A percentile compares a stretch with the other conserved stretches of the same genome.
Evolutionary conservation across 306 rosid species (phyloP).

Genomic region (Calophaca sinica): DNA sequence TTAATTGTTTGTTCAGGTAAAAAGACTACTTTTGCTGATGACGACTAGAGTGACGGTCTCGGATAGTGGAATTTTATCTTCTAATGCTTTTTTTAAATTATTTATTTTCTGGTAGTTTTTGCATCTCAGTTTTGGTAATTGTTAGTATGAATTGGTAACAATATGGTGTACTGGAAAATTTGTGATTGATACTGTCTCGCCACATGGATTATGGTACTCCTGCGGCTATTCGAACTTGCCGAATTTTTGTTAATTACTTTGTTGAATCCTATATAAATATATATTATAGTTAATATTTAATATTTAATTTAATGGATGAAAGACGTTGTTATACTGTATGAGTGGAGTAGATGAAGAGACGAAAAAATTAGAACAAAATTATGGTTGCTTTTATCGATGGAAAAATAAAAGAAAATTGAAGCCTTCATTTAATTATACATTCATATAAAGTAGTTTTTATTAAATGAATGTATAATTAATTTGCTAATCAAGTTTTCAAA

Average conservation of each 20-base stretch:
- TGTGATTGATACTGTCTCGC: background rate
- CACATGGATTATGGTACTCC: background rate
- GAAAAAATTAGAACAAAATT: too few relatives aligned
- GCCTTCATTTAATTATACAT: too few relatives aligned
- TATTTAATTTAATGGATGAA: too few relatives aligned
- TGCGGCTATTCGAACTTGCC: background rate
- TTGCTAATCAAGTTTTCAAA: too few relatives aligned
- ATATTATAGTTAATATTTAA: too few relatives aligned
- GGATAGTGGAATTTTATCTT: background rate
- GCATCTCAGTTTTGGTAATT: conserved; percentile 39
- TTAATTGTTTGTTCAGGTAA: conserved; percentile 22
- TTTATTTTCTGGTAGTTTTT: background rate
- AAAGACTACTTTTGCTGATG: conserved; percentile 48
- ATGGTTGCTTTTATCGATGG: too few relatives aligned
- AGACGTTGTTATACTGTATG: too few relatives aligned
- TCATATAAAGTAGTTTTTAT: too few relatives aligned
- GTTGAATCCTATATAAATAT: background rate
- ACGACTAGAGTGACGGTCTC: conserved; percentile 16
- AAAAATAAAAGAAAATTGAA: too few relatives aligned
- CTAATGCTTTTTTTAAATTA: background rate
- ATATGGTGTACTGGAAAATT: background rate
- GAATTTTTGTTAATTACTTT: background rate
- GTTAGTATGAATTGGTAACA: conserved; percentile 22
- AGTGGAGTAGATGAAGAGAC: too few relatives aligned
- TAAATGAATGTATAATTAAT: too few relatives aligned